These are phyloP conservation scores for Moesziomyces antarcticus DNA, from an alignment of 1,284 basidiomycete genomes.

Conservation along the genomic window DNA sequence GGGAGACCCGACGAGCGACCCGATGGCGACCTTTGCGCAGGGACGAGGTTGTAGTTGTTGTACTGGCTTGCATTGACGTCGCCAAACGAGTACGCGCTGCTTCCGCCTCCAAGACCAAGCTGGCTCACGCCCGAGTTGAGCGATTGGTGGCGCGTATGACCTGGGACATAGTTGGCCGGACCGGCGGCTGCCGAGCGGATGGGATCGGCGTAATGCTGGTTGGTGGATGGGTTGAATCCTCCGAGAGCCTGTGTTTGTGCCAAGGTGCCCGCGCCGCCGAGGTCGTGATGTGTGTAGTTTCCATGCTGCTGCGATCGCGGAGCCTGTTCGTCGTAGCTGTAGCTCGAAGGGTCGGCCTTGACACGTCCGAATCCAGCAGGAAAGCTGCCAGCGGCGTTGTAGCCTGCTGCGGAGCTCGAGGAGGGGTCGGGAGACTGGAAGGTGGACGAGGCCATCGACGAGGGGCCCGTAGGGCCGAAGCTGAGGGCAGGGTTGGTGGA, in stretches of 20 bases:
- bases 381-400: slow-evolving; percentile 25
- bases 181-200: slow-evolving; percentile 7
- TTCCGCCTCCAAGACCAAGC: slow-evolving; percentile 27
- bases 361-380: slow-evolving; percentile 26
- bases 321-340: slow-evolving; percentile 44
- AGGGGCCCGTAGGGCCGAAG: slow-evolving; percentile 32
- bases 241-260: slow-evolving; percentile 43
- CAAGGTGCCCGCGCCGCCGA: slow-evolving; percentile 19
- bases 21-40: slow-evolving; percentile 32
- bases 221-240: slow-evolving; percentile 27
- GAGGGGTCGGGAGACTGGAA: slow-evolving; percentile 42
- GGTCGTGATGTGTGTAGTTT: slow-evolving; percentile 50
- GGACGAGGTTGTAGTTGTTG: slow-evolving; percentile 46
- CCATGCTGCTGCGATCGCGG: slow-evolving; percentile 47
- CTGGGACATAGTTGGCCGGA: slow-evolving; percentile 20
- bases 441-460: slow-evolving; percentile 18
- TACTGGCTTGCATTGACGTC: slow-evolving; percentile 34
- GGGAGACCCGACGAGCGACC: slow-evolving; percentile 22
- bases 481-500: slow-evolving; percentile 43
- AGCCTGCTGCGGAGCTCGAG: slow-evolving; percentile 28
- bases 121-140: slow-evolving; percentile 40
- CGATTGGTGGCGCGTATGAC: slow-evolving; percentile 40
- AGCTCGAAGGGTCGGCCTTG: slow-evolving; percentile 32
- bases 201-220: slow-evolving; percentile 29
- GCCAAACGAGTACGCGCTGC: slow-evolving; percentile 30